Evolutionary conservation across 257 asterid species (phyloP).

Genomic region (Ilex aquifolium): DNA sequence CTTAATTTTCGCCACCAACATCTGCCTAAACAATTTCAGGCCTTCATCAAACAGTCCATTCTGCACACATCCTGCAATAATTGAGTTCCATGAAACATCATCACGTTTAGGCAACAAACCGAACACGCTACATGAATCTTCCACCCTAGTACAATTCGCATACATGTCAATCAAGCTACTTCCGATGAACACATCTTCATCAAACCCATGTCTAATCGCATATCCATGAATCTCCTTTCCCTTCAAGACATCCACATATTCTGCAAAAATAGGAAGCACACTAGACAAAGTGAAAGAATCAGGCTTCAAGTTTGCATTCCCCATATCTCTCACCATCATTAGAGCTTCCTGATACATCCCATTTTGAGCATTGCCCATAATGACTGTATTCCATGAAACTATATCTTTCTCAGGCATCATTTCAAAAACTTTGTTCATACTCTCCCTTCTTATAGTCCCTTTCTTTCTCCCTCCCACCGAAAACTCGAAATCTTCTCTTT

Average conservation of each 20-base stretch:
- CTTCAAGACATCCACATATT: conserved; percentile 43
- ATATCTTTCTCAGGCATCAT: conserved; percentile 61
- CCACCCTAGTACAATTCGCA: conserved; percentile 59
- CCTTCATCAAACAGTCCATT: conserved; percentile 76
- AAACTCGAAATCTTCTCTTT: conserved; percentile 6
- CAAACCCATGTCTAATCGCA: conserved; percentile 55
- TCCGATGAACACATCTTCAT: conserved; percentile 51
- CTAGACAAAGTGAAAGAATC: conserved; percentile 74
- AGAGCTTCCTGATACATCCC: conserved; percentile 59
- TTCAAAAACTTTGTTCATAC: conserved; percentile 68
- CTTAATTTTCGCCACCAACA: conserved; percentile 48
- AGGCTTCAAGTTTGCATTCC: conserved; percentile 49
- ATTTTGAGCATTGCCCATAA: conserved; percentile 56
- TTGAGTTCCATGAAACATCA: conserved; percentile 73
- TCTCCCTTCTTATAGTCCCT: conserved; percentile 25
- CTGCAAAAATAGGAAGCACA: conserved; percentile 61
- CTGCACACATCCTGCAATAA: conserved; percentile 74
- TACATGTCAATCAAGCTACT: conserved; percentile 95
- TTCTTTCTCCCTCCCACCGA: conserved; percentile 15
- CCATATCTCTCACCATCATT: conserved; percentile 59
- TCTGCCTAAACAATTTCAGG: conserved; percentile 58
- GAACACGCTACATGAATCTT: conserved; percentile 62
- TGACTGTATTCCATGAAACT: conserved; percentile 89
- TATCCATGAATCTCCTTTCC: conserved; percentile 92
- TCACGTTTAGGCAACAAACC: conserved; percentile 44